Base-by-base conservation (phyloP, 192 early-diverging fungal genomes). In the Thamnidium elegans region DNA sequence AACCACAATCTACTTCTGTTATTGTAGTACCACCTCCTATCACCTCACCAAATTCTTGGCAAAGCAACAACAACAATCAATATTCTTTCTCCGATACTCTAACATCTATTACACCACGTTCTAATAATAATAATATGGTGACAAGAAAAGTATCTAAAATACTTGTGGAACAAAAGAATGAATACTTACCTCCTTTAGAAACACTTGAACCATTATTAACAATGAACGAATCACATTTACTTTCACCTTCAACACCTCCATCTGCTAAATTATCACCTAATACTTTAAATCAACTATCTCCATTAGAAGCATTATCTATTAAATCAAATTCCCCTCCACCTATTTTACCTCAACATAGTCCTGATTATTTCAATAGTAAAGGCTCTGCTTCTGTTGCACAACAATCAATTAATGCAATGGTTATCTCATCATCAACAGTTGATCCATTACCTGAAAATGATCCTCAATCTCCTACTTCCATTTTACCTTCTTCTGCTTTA, bases 371-470 rank as follows among this genome's bases (percentile, higher is more conserved):
- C 13, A 23, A 26, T 14, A 20, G n/a, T 23, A 59, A 59, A 11
- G 43, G 11, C 3, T 39, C 58, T 5, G 19, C 58, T 23, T 45
- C 43, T 9, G 23, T 21, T 6, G 58, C 21, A 7, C 58, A 59
- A 44, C 58, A 59, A 13, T 59, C 58, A 3, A 45, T 59, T 11
- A 59, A 59, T 45, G 21, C 58, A 10, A 44, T 45, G 21, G 14
- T 59, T 11, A 26, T 45, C n/a, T n/a, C n/a, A n/a, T n/a, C n/a
- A 7, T 48, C 46, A 48, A 48, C 8, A 7, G 46, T 13, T 17
- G 14, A 15, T 2, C 8, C 0, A 45, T 15, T 15, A 9, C 44
- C 8, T 19, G 58, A 59, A 59, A 13, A 15, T 17, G n/a, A 32
- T 6, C 1, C 32, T 17, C 10, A 30, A 42, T 19, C 10, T 36